These are phyloP conservation scores for Lolium rigidum DNA, from an alignment of 176 grass and related monocot species.

Conservation along the genomic window DNA sequence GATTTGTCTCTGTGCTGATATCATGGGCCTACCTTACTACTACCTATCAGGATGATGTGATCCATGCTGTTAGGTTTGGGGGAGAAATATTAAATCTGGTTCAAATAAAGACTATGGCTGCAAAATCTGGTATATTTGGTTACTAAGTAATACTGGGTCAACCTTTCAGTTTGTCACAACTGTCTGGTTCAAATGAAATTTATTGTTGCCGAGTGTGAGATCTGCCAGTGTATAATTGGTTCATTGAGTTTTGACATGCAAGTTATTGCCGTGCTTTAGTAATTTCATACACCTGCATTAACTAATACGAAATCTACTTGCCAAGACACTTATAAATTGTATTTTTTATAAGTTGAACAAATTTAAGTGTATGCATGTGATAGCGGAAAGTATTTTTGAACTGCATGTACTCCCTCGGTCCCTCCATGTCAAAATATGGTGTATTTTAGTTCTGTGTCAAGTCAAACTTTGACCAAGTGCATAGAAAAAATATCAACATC, in stretches of 20 bases:
- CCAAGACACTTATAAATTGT: background rate
- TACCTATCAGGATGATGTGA: background rate
- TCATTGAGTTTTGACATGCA: background rate
- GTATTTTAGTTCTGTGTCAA: background rate
- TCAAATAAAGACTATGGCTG: too few relatives aligned
- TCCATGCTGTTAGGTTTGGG: too few relatives aligned
- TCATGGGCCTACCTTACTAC: background rate
- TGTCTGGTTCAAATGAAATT: background rate
- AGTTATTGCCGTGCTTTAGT: background rate
- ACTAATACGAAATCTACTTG: background rate
- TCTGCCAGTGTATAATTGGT: background rate
- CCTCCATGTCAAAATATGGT: background rate
- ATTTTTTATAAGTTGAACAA: background rate
- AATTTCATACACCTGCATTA: background rate
- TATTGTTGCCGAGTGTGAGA: background rate
- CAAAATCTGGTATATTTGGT: background rate
- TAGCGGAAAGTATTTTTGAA: background rate
- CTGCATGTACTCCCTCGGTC: background rate
- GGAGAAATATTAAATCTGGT: background rate
- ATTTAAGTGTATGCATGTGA: background rate
- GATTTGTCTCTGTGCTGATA: background rate
- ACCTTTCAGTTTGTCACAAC: background rate
- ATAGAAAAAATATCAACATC: background rate
- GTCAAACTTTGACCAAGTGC: background rate
- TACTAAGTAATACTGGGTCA: background rate